Evolutionary conservation across 179 eudicot species (phyloP).

Genomic region (Heliamphora pulchella): DNA sequence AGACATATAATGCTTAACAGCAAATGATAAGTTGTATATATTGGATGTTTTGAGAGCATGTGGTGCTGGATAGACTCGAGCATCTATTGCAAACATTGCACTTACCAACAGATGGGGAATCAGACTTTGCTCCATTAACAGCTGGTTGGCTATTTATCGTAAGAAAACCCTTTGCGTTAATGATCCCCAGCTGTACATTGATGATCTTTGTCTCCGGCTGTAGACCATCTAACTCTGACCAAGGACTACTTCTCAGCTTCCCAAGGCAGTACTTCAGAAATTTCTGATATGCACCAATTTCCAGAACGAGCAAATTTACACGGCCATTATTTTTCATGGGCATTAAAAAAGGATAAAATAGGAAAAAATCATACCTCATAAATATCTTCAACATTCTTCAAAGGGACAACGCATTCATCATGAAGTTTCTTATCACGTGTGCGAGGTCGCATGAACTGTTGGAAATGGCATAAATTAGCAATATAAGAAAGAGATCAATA

Average conservation of each 20-base stretch:
- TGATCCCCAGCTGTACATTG: slow-evolving; percentile 52
- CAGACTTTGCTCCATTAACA: slow-evolving; percentile 84
- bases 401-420: slow-evolving; percentile 86
- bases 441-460: slow-evolving; percentile 89
- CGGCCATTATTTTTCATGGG: neutral
- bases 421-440: slow-evolving; percentile 82
- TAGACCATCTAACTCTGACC: slow-evolving; percentile 97
- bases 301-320: neutral
- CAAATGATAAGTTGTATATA: neutral
- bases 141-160: slow-evolving; percentile 97
- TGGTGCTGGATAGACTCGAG: neutral
- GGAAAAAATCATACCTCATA: slow-evolving; percentile 46
- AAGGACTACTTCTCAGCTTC: slow-evolving; percentile 74
- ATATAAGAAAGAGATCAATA: neutral
- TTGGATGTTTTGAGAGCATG: slow-evolving; percentile 5
- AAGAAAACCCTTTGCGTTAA: slow-evolving; percentile 79
- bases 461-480: neutral
- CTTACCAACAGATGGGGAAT: slow-evolving; percentile 83
- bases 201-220: slow-evolving; percentile 96
- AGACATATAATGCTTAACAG: too few species aligned
- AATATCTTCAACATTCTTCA: slow-evolving; percentile 65
- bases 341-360: slow-evolving; percentile 6
- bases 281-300: slow-evolving; percentile 42
- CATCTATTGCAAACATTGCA: neutral
- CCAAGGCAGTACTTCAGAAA: slow-evolving; percentile 80